Conservation (phyloP, 352 stramenopile species). For the Phytopythium vexans region DNA sequence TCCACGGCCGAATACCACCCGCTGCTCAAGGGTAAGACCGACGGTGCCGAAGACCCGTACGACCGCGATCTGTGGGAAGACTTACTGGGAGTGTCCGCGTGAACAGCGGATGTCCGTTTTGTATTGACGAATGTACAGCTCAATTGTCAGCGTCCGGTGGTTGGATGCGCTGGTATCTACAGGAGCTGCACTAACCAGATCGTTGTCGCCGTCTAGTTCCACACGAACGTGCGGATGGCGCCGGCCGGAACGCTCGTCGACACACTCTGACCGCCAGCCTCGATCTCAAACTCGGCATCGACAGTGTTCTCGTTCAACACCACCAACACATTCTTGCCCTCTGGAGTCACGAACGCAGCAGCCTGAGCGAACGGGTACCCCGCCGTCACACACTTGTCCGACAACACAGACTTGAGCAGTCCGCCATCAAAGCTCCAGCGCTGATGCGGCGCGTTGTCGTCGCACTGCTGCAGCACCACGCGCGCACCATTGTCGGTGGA, state of each 20-base stretch:
- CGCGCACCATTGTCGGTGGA: conserved; percentile 46
- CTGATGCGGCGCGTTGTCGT: conserved; percentile 35
- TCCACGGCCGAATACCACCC: conserved; percentile 40
- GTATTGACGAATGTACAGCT: no score
- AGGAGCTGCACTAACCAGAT: no score
- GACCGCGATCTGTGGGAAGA: conserved; percentile 72
- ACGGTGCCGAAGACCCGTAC: conserved; percentile 40
- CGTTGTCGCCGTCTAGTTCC: conserved; percentile 17
- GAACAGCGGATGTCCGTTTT: background rate
- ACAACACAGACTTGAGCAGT: conserved; percentile 39
- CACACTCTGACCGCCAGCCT: conserved; percentile 35
- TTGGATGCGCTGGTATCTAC: no score
- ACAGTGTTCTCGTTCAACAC: conserved; percentile 16
- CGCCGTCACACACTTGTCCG: conserved; percentile 67
- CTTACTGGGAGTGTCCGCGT: conserved; percentile 29
- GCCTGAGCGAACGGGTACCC: conserved; percentile 74
- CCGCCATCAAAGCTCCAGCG: conserved; percentile 61
- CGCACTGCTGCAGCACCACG: conserved; percentile 47
- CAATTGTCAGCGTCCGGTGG: no score
- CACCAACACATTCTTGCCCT: conserved; percentile 73
- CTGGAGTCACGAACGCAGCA: conserved; percentile 64
- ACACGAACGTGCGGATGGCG: conserved; percentile 74
- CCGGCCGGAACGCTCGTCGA: conserved; percentile 48
- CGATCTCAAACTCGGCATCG: conserved; percentile 12
- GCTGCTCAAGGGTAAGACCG: conserved; percentile 21